Evolutionary conservation across 371 early-diverging fungal species (phyloP).

Genomic region (Mucor sp.): DNA sequence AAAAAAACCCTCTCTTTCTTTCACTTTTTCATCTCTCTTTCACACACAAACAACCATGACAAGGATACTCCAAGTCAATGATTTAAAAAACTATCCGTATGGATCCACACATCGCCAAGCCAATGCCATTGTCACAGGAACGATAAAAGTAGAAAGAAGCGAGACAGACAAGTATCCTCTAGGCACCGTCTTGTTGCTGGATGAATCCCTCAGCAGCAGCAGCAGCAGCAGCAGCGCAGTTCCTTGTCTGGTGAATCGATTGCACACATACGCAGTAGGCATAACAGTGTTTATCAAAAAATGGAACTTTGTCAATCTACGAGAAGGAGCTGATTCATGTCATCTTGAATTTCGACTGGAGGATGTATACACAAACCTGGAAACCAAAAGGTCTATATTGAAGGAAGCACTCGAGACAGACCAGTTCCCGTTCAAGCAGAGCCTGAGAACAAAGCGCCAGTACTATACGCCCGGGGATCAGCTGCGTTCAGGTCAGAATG

Average conservation of each 20-base stretch:
- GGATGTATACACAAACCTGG: conserved; percentile 1
- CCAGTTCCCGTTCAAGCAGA: neutral
- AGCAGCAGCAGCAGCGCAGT: neutral
- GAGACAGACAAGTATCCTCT: neutral
- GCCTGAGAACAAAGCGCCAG: neutral
- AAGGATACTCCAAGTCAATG: neutral
- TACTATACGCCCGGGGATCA: neutral
- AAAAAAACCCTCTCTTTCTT: neutral
- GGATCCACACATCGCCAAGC: neutral
- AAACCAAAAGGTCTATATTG: neutral
- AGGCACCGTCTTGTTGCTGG: neutral
- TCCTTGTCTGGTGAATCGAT: conserved; percentile 13
- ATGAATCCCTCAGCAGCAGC: too few relatives aligned
- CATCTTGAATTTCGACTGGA: conserved; percentile 14
- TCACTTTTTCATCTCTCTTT: neutral
- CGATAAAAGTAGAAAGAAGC: neutral
- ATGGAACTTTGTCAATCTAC: conserved; percentile 19
- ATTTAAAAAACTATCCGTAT: neutral
- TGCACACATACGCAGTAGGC: neutral
- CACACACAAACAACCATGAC: neutral
- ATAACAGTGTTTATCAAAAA: neutral
- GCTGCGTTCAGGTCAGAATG: neutral
- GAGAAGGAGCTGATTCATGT: neutral
- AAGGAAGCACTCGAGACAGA: neutral
- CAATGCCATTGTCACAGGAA: neutral